Evolutionary conservation across 2,329 filamentous ascomycete species (phyloP), one percentile per base, ranked within the genome.

Genomic region (Leptosphaerulina australis): DNA sequence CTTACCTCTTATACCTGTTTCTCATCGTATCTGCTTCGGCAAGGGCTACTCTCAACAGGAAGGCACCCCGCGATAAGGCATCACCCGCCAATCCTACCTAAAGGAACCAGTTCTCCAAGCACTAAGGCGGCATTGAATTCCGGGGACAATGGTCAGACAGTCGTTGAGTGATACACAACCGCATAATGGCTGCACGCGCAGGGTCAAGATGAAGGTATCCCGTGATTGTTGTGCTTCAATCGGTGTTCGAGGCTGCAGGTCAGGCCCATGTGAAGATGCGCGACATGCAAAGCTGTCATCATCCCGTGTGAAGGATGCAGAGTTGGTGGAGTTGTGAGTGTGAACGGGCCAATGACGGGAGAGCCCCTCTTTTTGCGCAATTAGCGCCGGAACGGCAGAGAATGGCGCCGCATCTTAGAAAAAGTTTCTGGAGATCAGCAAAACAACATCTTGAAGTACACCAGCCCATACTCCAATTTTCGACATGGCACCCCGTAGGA

Each of bases 401-500:
- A 44, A 35, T 24, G 20, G 26, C 29, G 30, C 38, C 46, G 46
- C 28, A 18, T 15, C 9, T 22, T 12, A 21, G 17, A 28, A 36
- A 18, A n/a, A 29, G 14, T 35, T 25, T 28, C 37, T 30, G 26
- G 26, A 38, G 12, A 5, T 28, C 3, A 11, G 17, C 17, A n/a
- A 12, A 28, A 31, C 28, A 29, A 2, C 21, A 10, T 14, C 22
- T 18, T 7, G 26, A 37, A 5, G 20, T 5, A 5, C 3, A 20
- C 4, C 33, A 18, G 21, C 35, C 48, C 28, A 24, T 29, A 43
- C 33, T 12, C 12, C 46, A 30, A 37, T 21, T 31, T 6, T 33
- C 22, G 39, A 57, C 34, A 76, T 76, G 74, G 69, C 66, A 24
- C 73, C 72, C 30, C 69, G 66, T 41, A 69, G 68, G 58, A 76